phyloP scores from a whole-genome alignment of 177 flowering plant species.

The Tripterygium wilfordii region DNA sequence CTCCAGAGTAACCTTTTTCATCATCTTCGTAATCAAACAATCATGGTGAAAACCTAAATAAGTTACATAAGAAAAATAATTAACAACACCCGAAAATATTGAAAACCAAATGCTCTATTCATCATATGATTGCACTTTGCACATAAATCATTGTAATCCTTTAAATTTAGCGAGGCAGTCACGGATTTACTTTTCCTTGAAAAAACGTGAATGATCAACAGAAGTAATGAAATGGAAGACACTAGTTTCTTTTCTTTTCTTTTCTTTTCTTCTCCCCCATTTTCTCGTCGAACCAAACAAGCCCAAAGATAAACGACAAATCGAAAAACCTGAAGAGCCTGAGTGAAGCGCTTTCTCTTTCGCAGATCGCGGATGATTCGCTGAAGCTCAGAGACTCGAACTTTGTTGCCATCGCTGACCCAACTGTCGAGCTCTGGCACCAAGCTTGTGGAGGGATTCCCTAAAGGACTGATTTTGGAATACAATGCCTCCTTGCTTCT shows the following conservation, averaged over 20 bases:
- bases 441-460: conserved; percentile 31
- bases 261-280: not conserved
- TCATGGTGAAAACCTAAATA: too few relatives aligned
- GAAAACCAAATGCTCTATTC: too few relatives aligned
- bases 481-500: conserved; percentile 28
- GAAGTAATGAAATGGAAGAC: not conserved
- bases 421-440: conserved; percentile 57
- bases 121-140: too few relatives aligned
- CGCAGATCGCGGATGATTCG: conserved; percentile 61
- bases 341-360: conserved; percentile 49
- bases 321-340: conserved; percentile 60
- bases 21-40: too few relatives aligned
- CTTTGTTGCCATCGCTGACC: conserved; percentile 38
- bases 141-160: too few relatives aligned
- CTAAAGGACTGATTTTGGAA: conserved; percentile 53
- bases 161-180: too few relatives aligned
- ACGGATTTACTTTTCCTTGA: too few relatives aligned
- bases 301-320: not conserved
- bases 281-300: conserved; percentile 4
- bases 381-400: conserved; percentile 40
- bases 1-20: too few relatives aligned
- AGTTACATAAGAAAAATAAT: too few relatives aligned
- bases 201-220: not conserved
- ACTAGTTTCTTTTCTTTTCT: not conserved
- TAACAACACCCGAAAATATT: too few relatives aligned